Base-by-base conservation (phyloP, 2,329 filamentous ascomycete genomes). In the Aspergillus sp. region DNA sequence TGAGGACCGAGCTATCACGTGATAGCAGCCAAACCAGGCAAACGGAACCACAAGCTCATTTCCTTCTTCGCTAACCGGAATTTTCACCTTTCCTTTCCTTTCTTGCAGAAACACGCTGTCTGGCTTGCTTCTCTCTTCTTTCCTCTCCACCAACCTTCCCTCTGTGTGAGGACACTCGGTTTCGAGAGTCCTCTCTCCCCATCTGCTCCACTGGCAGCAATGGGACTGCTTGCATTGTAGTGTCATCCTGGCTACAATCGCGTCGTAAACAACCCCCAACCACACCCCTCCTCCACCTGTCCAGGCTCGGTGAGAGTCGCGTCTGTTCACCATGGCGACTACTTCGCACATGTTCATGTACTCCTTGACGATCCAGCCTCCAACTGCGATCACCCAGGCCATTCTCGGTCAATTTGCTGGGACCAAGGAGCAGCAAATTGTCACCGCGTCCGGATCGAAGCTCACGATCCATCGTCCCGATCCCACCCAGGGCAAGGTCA, bases 311-410 rank as follows among this genome's bases (percentile, higher is more conserved):
- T 60, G 54, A 54, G 62, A 67, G 65, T 66, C 67, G 61, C 62
- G 36, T 62, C 39, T 66, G 70, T 74, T 76, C 80, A 82, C 61
- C 75, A 98, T 98, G 95, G 94, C 95, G 82, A 96, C 93, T 76
- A 97, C 94, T 63, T 97, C 93, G 67, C 94, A 94, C 77, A 96
- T 97, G 92, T 97, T 97, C 78, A 88, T 99, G 81, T 99, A 99
- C 82, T 95, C 92, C 72, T 84, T 99, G 81, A 98, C 95, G 69
- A 89, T 99, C 73, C 92, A 97, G 80, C 90, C 91, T 69, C 91
- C 95, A 36, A 93, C 92, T 67, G 90, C 92, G 62, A 88, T 96
- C 72, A 92, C 90, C 54, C 90, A 96, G 79, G 93, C 95, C 65
- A 90, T 97, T 66, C 85, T 96, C 62, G 96, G 95, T 70, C 94